Evolutionary conservation across 2,329 filamentous ascomycete species (phyloP), one percentile per base, ranked within the genome.

Genomic region (Trichophyton benhamiae): DNA sequence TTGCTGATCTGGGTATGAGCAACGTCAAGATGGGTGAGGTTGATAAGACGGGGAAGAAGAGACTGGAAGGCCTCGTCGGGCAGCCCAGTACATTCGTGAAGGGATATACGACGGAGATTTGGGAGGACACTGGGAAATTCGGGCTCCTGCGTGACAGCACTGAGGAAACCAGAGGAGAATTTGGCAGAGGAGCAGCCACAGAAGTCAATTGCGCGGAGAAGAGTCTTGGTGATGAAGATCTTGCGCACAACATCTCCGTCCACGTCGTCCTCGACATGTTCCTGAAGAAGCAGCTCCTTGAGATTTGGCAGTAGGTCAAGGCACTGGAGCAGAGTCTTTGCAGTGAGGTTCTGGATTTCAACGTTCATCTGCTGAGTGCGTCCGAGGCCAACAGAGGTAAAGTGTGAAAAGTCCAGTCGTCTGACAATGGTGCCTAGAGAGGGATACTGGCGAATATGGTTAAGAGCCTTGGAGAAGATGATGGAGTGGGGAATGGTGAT

Each of bases 401-500:
- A 91, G 77, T 91, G 88, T 64, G 87, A 91, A 69, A 94, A 91
- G 75, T 94, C 89, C 53, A 92, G 77, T 58, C 89, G 86, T 62
- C 87, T 84, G 52, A 92, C 87, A 67, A 91, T 84, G 46, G 84
- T 86, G 53, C 88, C 89, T 60, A 91, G 78, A 7, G 84, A 78
- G 1, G 84, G 82, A 70, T 91, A 85, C 62, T 82, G 76, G 53
- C 78, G 77, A 65, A 92, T 79, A 68, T 89, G 88, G 62, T 80
- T 78, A 57, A 91, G 81, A 67, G 91, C 89, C 74, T 92, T 92
- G 70, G 85, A 85, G 76, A 91, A 94, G 71, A 91, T 89, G 63
- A 85, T 80, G 27, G 89, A 92, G 77, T 91, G 88, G 4, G 89
- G 88, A 66, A 92, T 87, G 49, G 87, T 90, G 72, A 92, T 87